Percentiles rank a stretch among this genome's conserved stretches.
phyloP scores from a whole-genome alignment of 2,329 filamentous ascomycete genomes.

The Helminthosporium solani region DNA sequence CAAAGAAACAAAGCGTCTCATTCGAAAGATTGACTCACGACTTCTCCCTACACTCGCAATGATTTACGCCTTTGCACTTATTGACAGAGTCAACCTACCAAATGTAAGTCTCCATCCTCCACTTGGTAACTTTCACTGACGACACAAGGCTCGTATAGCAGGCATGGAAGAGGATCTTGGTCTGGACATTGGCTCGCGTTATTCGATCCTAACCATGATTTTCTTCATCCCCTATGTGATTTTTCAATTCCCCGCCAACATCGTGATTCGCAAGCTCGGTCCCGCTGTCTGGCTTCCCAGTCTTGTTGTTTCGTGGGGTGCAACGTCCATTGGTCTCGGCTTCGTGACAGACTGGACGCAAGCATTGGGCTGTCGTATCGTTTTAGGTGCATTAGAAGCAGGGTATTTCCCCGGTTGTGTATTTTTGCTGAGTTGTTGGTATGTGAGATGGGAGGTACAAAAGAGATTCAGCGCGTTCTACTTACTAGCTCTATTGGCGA shows the following conservation, averaged over 20 bases:
- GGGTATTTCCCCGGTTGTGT: constrained; percentile 22
- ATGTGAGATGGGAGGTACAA: constrained; percentile 20
- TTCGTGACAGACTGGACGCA: constrained; percentile 18
- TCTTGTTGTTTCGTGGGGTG: constrained; percentile 24
- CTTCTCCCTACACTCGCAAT: constrained; percentile 36
- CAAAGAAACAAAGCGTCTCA: constrained; percentile 31
- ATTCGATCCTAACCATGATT: constrained; percentile 13
- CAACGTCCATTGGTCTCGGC: constrained; percentile 19
- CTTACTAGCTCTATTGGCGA: constrained; percentile 25
- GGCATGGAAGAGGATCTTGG: constrained; percentile 20
- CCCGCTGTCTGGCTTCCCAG: constrained; percentile 29
- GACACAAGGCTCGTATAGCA: constrained; percentile 5
- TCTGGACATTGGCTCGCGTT: constrained; percentile 15
- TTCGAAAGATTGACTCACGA: constrained; percentile 40
- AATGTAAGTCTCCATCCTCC: constrained; percentile 8
- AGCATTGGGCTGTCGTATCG: constrained; percentile 12
- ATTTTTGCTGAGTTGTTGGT: constrained; percentile 22
- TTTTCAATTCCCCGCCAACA: constrained; percentile 32
- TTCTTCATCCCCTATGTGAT: constrained; percentile 18
- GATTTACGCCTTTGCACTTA: constrained; percentile 25
- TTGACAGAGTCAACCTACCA: constrained; percentile 20
- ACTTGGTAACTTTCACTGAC: neutral
- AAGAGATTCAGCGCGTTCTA: constrained; percentile 24
- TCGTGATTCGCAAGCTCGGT: constrained; percentile 27
- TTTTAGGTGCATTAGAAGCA: constrained; percentile 22